phyloP scores from a whole-genome alignment of 345 rosid species.

The Salix dunnii region DNA sequence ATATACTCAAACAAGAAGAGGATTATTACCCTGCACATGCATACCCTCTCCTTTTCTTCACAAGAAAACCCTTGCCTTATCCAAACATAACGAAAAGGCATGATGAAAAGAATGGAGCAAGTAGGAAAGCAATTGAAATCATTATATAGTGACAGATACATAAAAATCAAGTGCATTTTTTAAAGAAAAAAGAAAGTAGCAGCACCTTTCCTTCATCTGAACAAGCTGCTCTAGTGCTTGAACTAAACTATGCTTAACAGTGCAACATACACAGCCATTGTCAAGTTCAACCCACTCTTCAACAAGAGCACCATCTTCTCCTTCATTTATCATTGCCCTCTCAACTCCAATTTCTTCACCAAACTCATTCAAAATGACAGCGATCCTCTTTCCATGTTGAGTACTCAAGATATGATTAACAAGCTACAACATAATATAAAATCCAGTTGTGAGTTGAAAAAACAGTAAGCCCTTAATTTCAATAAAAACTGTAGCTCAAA shows the following conservation, averaged over 20 bases:
- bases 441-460: neutral
- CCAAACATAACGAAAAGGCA: neutral
- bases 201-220: slow-evolving; percentile 67
- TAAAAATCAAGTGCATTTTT: neutral
- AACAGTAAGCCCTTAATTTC: neutral
- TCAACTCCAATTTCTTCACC: slow-evolving; percentile 97
- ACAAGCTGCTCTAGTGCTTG: slow-evolving; percentile 95
- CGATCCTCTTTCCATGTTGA: slow-evolving; percentile 86
- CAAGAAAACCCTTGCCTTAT: neutral
- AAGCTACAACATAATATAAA: slow-evolving; percentile 39
- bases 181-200: neutral
- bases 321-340: slow-evolving; percentile 96
- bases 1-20: neutral
- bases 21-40: neutral
- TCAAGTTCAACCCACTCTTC: slow-evolving; percentile 98
- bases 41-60: neutral
- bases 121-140: neutral
- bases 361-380: slow-evolving; percentile 91
- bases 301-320: slow-evolving; percentile 73
- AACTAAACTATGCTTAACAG: slow-evolving; percentile 87
- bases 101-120: neutral
- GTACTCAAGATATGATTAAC: slow-evolving; percentile 72
- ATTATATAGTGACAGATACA: neutral
- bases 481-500: neutral
- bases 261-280: slow-evolving; percentile 91